Evolutionary conservation across 2,329 filamentous ascomycete genomes (phyloP), one percentile per base, ranked within the genome.

Genomic region (Trichoderma oligosporum): DNA sequence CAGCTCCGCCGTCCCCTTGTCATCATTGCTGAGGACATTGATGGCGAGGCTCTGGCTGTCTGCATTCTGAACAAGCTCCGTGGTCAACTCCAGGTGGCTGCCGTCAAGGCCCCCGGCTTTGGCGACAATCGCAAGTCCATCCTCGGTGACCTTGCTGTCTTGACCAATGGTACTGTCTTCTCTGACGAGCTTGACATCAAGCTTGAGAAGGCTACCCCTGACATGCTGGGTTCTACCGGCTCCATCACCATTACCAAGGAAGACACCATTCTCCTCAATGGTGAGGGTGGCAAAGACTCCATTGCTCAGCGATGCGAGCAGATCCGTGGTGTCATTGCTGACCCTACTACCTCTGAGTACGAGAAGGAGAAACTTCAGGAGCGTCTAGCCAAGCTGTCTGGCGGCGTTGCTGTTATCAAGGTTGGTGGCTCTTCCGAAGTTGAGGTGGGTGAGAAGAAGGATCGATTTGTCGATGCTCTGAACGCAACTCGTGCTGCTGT

Each of bases 361-460:
- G 94, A 99, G 85, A 97, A 97, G 85, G 94, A 99, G 88, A 99
- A 99, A 86, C 90, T 99, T 64, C 94, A 97, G 81, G 94, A 99
- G 83, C 94, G 94, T 79, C 89, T 99, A 61, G 94, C 94, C 67
- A 99, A 99, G 87, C 89, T 99, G 66, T 97, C 94, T 65, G 94
- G 94, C 64, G 94, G 94, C 83, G 94, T 99, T 68, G 94, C 94
- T 68, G 94, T 99, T 77, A 97, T 99, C 84, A 97, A 96, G 85
- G 94, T 99, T 63, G 94, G 94, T 69, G 94, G 94, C 74, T 84
- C 92, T 63, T 97, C 93, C 63, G 94, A 99, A 79, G 93, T 99
- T 64, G 94, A 99, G 83, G 94, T 99, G 58, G 88, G 92, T 66
- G 94, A 99, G 86, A 99, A 99, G 91, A 99, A 99, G 86, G 94